Conservation (phyloP, 768 basidiomycete species). For the Termitomyces sp. region DNA sequence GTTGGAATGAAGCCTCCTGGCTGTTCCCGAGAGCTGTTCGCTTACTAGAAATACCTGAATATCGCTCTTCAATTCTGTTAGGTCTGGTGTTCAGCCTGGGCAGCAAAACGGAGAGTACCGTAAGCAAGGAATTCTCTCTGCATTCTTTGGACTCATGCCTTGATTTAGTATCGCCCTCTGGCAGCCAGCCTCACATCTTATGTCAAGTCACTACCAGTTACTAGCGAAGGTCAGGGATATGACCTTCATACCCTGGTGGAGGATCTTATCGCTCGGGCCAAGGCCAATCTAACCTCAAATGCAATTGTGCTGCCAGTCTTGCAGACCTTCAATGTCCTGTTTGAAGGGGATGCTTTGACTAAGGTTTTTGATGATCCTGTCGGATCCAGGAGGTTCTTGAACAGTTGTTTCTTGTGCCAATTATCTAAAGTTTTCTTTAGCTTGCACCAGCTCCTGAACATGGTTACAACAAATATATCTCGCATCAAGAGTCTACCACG, state of each 20-base stretch:
- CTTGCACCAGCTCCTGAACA: constrained; percentile 43
- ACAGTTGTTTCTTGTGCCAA: background rate
- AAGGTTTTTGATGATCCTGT: constrained; percentile 36
- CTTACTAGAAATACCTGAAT: constrained; percentile 56
- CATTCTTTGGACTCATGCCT: constrained; percentile 1
- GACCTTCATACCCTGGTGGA: constrained; percentile 43
- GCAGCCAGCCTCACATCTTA: constrained; percentile 56
- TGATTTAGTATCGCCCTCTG: constrained; percentile 59
- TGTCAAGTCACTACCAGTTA: constrained; percentile 44
- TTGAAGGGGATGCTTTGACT: constrained; percentile 61
- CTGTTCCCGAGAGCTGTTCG: constrained; percentile 70
- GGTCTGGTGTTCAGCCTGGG: constrained; percentile 78
- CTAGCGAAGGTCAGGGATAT: constrained; percentile 28
- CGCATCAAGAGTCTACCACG: constrained; percentile 80
- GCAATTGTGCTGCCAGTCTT: constrained; percentile 76
- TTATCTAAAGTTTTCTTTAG: constrained; percentile 27
- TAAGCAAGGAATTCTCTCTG: constrained; percentile 29
- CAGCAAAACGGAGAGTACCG: constrained; percentile 81
- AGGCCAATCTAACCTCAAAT: constrained; percentile 55
- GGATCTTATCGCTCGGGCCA: constrained; percentile 53
- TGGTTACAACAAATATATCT: constrained; percentile 56
- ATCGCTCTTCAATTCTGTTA: constrained; percentile 54
- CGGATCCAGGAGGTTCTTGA: constrained; percentile 46
- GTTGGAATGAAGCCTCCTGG: constrained; percentile 72
- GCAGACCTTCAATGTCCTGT: constrained; percentile 65